These are phyloP conservation scores for Rauvolfia tetraphylla DNA, from an alignment of 257 asterid genomes.

Conservation along the genomic window DNA sequence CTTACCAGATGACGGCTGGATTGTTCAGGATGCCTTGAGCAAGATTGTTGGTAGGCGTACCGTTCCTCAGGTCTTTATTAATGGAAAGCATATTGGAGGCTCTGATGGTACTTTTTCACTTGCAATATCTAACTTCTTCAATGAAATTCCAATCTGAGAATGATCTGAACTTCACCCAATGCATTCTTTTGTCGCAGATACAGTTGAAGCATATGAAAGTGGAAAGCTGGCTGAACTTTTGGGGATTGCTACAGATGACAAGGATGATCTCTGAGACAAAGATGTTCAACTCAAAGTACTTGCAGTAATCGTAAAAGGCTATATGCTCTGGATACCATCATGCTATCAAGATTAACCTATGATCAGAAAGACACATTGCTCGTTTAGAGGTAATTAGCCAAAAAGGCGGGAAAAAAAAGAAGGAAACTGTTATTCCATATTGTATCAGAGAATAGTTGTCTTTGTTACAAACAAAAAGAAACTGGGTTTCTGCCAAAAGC, in stretches of 20 bases:
- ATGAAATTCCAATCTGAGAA: background rate
- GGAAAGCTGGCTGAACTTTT: slow-evolving; percentile 67
- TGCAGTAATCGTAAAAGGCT: background rate
- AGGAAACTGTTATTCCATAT: background rate
- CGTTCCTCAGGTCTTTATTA: slow-evolving; percentile 86
- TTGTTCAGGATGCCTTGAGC: slow-evolving; percentile 73
- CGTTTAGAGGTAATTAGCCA: background rate
- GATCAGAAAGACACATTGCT: background rate
- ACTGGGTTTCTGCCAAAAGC: background rate
- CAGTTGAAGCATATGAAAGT: slow-evolving; percentile 70
- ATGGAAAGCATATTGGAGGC: slow-evolving; percentile 93
- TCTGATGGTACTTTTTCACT: slow-evolving; percentile 67
- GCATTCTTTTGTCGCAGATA: slow-evolving; percentile 42
- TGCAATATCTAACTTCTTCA: background rate
- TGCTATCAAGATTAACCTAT: background rate
- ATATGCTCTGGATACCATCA: background rate
- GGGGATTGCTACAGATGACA: slow-evolving; percentile 31
- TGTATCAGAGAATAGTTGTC: background rate
- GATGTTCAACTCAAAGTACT: background rate
- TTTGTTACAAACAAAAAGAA: background rate
- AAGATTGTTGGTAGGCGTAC: slow-evolving; percentile 70
- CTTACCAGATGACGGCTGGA: slow-evolving; percentile 64
- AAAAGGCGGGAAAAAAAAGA: background rate
- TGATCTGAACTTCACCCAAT: background rate
- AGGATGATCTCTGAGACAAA: slow-evolving; percentile 64